Evolutionary conservation across 2,329 filamentous ascomycete species (phyloP), one percentile per base, ranked within the genome.

Genomic region (Bipolaris sorokiniana): DNA sequence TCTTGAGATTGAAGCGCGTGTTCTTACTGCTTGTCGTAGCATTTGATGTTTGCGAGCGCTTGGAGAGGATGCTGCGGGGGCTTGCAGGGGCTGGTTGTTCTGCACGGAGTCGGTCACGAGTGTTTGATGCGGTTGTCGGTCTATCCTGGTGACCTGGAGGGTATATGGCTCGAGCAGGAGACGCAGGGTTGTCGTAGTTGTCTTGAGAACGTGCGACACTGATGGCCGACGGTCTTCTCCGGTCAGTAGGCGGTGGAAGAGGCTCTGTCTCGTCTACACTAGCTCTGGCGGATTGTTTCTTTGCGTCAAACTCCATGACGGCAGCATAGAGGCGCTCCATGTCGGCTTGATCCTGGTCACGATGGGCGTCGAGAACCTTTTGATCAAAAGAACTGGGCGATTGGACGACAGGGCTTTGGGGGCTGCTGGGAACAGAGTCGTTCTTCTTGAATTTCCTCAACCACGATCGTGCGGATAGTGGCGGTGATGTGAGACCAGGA

Each of bases 321-420:
- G 92, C 90, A 60, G 88, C 92, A 78, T 97, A 98, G 74, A 98
- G 87, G 68, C 91, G 87, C 76, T 97, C 92, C 76, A 97, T 87
- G 74, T 97, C 90, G 63, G 88, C 83, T 76, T 95, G 88, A 62
- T 91, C 88, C 80, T 89, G 88, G 70, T 84, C 83, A 73, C 85
- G 86, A 77, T 97, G 91, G 58, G 86, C 84, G 57, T 89, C 85
- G 22, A 97, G 84, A 15, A 97, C 84, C 57, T 83, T 84, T 57
- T 89, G 87, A 74, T 97, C 92, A 58, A 97, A 90, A 20, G 86
- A 87, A 15, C 83, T 84, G 58, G 91, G 86, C 56, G 88, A 85
- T 51, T 86, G 86, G 11, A 76, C 66, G 7, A 71, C 72, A 1
- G 81, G 80, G 58, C 79, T 70, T 37, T 64, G 63, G 26, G 67